Evolutionary conservation across 2,329 filamentous ascomycete species (phyloP).

Genomic region (Nothopassalora personata): DNA sequence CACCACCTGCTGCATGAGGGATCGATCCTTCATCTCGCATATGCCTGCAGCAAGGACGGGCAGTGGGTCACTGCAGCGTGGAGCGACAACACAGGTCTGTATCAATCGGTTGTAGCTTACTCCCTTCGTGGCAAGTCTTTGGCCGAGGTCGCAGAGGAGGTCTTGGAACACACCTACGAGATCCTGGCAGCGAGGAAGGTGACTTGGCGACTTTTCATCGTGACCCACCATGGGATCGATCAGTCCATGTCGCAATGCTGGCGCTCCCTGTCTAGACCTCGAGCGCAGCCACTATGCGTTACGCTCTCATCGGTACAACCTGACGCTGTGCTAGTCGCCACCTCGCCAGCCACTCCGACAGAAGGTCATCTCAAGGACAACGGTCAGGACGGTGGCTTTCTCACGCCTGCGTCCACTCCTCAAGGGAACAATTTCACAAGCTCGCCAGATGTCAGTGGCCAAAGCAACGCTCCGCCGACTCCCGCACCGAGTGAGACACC

Average conservation of each 20-base stretch:
- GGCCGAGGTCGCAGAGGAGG: constrained; percentile 63
- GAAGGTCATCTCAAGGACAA: constrained; percentile 11
- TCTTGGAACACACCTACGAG: constrained; percentile 70
- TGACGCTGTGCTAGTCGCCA: constrained; percentile 19
- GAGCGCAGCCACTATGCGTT: constrained; percentile 33
- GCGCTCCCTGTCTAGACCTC: constrained; percentile 31
- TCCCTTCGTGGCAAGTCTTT: constrained; percentile 60
- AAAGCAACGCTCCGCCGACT: constrained; percentile 35
- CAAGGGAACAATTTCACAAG: constrained; percentile 26
- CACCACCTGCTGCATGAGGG: constrained; percentile 72
- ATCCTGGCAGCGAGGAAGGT: constrained; percentile 65
- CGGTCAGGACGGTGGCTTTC: constrained; percentile 29
- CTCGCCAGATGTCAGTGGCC: constrained; percentile 27
- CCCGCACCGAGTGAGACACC: constrained; percentile 45
- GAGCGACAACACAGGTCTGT: constrained; percentile 70
- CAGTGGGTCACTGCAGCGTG: constrained; percentile 75
- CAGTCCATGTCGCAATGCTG: constrained; percentile 20
- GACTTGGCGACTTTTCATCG: constrained; percentile 71
- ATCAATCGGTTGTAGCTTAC: constrained; percentile 69
- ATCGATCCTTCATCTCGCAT: constrained; percentile 73
- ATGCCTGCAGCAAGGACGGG: constrained; percentile 68
- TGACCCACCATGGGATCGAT: constrained; percentile 30
- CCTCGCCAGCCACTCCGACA: constrained; percentile 8
- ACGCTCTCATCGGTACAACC: constrained; percentile 22
- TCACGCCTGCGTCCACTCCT: constrained; percentile 65